Evolutionary conservation across 805 yeast genomes (phyloP).

Genomic region (Metschnikowia rubicola): DNA sequence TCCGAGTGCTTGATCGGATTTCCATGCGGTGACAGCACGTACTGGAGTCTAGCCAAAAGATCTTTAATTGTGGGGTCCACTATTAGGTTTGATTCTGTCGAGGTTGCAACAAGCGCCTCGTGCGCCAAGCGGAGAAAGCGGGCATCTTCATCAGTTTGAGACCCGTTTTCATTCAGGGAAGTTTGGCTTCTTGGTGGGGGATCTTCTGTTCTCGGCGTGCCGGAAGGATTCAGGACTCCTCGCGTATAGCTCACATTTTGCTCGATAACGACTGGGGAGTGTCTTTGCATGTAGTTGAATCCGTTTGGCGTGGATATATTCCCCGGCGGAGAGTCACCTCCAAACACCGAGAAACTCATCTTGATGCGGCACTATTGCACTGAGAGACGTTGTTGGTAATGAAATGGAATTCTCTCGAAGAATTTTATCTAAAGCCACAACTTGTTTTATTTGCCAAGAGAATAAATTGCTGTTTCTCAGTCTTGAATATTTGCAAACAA

Average conservation of each 20-base stretch:
- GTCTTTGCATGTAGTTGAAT: constrained; percentile 17
- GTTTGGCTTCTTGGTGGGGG: not conserved
- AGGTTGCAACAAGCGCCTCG: constrained; percentile 56
- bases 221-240: constrained; percentile 3
- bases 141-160: constrained; percentile 43
- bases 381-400: no score
- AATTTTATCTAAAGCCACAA: no score
- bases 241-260: constrained; percentile 21
- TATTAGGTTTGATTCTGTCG: constrained; percentile 35
- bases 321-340: constrained; percentile 13
- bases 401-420: no score
- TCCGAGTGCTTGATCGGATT: constrained; percentile 38
- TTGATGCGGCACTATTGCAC: no score
- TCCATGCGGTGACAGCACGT: constrained; percentile 58
- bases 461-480: not conserved
- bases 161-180: not conserved
- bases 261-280: constrained; percentile 21
- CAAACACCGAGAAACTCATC: constrained; percentile 15
- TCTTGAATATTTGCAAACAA: not conserved
- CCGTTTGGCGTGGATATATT: constrained; percentile 12
- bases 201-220: not conserved
- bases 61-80: constrained; percentile 65
- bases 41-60: constrained; percentile 55
- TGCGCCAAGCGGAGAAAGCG: constrained; percentile 56
- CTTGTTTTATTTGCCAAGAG: not conserved